phyloP scores from a whole-genome alignment of 2,329 filamentous ascomycete genomes.

The Peltaster fructicola region DNA sequence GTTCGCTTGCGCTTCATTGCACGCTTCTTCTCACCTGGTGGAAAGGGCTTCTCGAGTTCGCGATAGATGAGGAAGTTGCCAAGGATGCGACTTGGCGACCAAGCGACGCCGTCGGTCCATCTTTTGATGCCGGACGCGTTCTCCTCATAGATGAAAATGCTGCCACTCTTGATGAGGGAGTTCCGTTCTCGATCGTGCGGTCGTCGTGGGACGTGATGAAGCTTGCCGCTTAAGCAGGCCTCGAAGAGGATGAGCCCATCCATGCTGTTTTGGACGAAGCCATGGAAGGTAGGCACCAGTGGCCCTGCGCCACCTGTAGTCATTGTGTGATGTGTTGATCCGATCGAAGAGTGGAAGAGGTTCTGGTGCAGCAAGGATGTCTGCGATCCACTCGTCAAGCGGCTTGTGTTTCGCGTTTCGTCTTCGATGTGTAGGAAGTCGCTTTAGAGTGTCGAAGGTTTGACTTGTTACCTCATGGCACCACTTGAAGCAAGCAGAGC shows the following conservation, averaged over 20 bases:
- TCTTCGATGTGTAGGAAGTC: too few species aligned
- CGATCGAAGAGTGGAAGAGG: slow-evolving; percentile 6
- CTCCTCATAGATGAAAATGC: slow-evolving; percentile 84
- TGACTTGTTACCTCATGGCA: too few species aligned
- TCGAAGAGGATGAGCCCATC: slow-evolving; percentile 72
- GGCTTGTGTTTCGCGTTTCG: too few species aligned
- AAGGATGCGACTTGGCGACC: slow-evolving; percentile 76
- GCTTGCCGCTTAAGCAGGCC: slow-evolving; percentile 50
- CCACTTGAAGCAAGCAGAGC: too few species aligned
- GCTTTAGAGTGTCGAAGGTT: too few species aligned
- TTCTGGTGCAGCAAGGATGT: too few species aligned
- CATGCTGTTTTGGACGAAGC: slow-evolving; percentile 23
- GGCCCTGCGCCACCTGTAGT: slow-evolving; percentile 20
- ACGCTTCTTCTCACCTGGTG: slow-evolving; percentile 69
- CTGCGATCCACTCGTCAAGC: too few species aligned
- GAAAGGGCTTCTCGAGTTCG: slow-evolving; percentile 60
- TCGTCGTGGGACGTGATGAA: slow-evolving; percentile 62
- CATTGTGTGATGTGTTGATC: slow-evolving; percentile 10
- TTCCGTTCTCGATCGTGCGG: slow-evolving; percentile 72
- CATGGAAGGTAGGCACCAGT: slow-evolving; percentile 22
- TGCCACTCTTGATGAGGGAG: slow-evolving; percentile 63
- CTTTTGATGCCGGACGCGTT: slow-evolving; percentile 80
- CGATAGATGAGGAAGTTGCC: slow-evolving; percentile 76
- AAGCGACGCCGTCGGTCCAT: slow-evolving; percentile 83
- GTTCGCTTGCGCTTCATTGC: slow-evolving; percentile 52